A percentile compares a stretch with the other conserved stretches of the same genome.
These are phyloP conservation scores for Nicotiana paniculata DNA, from an alignment of 257 asterid genomes.

Conservation along the genomic window DNA sequence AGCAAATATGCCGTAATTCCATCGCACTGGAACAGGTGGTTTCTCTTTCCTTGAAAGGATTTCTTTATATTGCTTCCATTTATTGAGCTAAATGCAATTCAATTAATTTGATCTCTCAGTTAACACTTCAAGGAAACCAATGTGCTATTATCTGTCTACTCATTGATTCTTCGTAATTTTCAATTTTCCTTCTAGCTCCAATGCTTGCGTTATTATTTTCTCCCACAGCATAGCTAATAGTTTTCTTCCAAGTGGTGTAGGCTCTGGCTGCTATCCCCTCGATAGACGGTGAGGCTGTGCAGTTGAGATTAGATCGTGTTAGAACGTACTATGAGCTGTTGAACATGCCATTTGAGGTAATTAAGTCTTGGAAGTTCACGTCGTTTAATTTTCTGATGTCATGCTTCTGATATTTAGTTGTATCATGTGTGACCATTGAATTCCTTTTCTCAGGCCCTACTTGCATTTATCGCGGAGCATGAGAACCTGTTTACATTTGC, in stretches of 20 bases:
- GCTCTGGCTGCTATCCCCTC: slow-evolving; percentile 94
- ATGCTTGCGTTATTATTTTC: neutral
- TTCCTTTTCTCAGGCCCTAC: slow-evolving; percentile 65
- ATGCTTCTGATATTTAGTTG: neutral
- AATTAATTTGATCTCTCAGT: neutral
- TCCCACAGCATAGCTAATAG: slow-evolving; percentile 4
- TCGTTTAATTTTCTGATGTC: slow-evolving; percentile 1
- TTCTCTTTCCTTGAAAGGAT: neutral
- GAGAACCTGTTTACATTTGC: slow-evolving; percentile 55
- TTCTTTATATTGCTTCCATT: neutral
- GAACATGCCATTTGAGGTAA: slow-evolving; percentile 98
- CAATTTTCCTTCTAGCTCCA: neutral
- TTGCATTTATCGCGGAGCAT: slow-evolving; percentile 82
- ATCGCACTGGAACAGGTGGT: slow-evolving; percentile 94
- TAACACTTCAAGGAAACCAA: neutral
- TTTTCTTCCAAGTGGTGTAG: slow-evolving; percentile 29
- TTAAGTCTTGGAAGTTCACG: slow-evolving; percentile 4
- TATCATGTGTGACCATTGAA: neutral
- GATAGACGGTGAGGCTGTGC: slow-evolving; percentile 74
- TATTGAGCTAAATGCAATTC: neutral
- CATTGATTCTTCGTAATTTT: neutral
- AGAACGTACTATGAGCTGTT: slow-evolving; percentile 85
- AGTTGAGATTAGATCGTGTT: slow-evolving; percentile 75
- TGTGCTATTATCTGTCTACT: neutral
- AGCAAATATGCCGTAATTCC: slow-evolving; percentile 96